Conservation (phyloP, 2,329 filamentous ascomycete genomes). For the Mariannaea elegans region DNA sequence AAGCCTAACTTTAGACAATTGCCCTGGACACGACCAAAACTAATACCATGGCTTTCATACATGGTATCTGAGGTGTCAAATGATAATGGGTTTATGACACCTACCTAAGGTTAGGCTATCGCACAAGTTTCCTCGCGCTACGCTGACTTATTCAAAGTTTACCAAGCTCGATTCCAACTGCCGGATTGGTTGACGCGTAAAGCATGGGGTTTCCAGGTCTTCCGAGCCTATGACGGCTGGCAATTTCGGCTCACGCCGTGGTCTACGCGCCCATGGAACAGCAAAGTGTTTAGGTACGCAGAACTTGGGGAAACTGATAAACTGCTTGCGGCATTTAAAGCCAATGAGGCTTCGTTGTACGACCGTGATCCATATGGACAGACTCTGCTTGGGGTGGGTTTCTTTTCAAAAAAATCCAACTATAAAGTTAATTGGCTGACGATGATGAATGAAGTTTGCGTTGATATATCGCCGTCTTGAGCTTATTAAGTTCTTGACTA, state of each 20-base stretch:
- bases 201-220: slow-evolving; percentile 21
- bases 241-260: slow-evolving; percentile 6
- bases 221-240: slow-evolving; percentile 18
- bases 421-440: too few relatives aligned
- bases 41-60: too few relatives aligned
- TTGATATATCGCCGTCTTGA: too few relatives aligned
- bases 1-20: too few relatives aligned
- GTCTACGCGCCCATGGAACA: neutral
- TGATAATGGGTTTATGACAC: neutral
- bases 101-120: slow-evolving; percentile 2
- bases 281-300: accelerated
- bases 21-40: too few relatives aligned
- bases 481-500: too few relatives aligned
- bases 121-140: too few relatives aligned
- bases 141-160: neutral
- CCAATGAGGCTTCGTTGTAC: slow-evolving; percentile 12
- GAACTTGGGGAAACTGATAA: accelerated
- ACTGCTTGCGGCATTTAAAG: neutral
- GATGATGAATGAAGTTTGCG: too few relatives aligned
- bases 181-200: neutral
- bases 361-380: accelerated
- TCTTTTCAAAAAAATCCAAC: too few relatives aligned
- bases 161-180: slow-evolving; percentile 5
- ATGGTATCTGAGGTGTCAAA: too few relatives aligned
- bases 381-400: neutral